Evolutionary conservation across 805 yeast genomes (phyloP).

Genomic region (Candida quercuum): DNA sequence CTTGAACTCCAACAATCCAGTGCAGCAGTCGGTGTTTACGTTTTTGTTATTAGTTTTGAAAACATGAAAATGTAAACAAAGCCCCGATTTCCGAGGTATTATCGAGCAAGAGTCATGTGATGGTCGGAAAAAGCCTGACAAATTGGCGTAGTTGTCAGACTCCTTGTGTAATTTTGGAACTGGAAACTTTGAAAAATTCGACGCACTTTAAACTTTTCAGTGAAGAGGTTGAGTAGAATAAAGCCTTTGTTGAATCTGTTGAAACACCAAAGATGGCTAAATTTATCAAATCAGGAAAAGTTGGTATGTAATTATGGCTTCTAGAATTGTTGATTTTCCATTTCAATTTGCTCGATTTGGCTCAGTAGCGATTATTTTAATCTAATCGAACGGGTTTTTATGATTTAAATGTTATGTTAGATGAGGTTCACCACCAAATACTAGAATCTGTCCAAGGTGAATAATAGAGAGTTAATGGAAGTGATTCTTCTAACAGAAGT

Average conservation of each 20-base stretch:
- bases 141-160: neutral
- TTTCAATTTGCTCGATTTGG: neutral
- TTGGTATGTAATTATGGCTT: slow-evolving; percentile 64
- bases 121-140: neutral
- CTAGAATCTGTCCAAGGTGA: too few relatives aligned
- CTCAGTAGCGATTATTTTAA: neutral
- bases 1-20: too few relatives aligned
- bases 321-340: neutral
- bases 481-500: too few relatives aligned
- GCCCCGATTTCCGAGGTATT: too few relatives aligned
- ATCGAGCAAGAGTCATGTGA: neutral
- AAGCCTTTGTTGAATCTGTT: slow-evolving; percentile 2
- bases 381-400: neutral
- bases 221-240: neutral
- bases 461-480: too few relatives aligned
- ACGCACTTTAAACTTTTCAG: slow-evolving; percentile 15
- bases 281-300: slow-evolving; percentile 92
- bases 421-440: too few relatives aligned
- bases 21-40: too few relatives aligned
- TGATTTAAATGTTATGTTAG: neutral
- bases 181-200: slow-evolving; percentile 19
- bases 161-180: slow-evolving; percentile 16
- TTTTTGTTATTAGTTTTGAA: too few relatives aligned
- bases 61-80: neutral
- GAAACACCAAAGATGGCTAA: slow-evolving; percentile 65